Conservation (phyloP, 805 yeast genomes). For the Kazachstania bromeliacearum region DNA sequence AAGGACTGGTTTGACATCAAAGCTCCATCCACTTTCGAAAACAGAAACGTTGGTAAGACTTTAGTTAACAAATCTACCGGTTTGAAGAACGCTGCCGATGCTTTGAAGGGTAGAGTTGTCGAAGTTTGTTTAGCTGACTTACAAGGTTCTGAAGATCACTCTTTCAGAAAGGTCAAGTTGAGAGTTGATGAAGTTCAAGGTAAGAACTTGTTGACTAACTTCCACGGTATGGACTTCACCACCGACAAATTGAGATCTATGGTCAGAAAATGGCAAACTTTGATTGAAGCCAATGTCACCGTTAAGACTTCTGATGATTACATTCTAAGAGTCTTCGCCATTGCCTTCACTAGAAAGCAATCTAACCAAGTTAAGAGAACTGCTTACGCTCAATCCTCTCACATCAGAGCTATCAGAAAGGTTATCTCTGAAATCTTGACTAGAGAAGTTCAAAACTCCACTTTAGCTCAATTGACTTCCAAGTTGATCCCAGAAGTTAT, state of each 20-base stretch:
- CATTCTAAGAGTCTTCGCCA: constrained; percentile 90
- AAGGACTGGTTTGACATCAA: constrained; percentile 97
- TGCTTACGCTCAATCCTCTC: constrained; percentile 94
- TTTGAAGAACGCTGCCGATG: constrained; percentile 95
- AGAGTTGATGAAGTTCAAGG: constrained; percentile 99
- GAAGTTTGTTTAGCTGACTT: constrained; percentile 94
- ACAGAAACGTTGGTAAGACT: constrained; percentile 97
- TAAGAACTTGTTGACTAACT: constrained; percentile 95
- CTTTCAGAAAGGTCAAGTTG: constrained; percentile 92
- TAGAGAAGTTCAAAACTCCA: constrained; percentile 90
- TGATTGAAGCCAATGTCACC: constrained; percentile 95
- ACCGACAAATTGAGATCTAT: constrained; percentile 93
- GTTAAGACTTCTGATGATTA: constrained; percentile 97
- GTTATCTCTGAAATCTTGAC: constrained; percentile 92
- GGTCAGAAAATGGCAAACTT: constrained; percentile 98
- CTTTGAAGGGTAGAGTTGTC: constrained; percentile 93
- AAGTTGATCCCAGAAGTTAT: constrained; percentile 97
- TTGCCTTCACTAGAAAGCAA: constrained; percentile 97
- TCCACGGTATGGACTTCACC: constrained; percentile 98
- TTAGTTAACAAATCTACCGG: constrained; percentile 97
- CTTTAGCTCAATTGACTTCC: constrained; percentile 91
- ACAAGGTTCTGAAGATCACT: constrained; percentile 98
- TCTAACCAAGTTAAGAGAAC: constrained; percentile 96
- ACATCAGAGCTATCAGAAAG: constrained; percentile 94
- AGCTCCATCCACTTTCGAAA: constrained; percentile 97